phyloP scores from a whole-genome alignment of 2,329 filamentous ascomycete genomes.

The Aspergillus felis region DNA sequence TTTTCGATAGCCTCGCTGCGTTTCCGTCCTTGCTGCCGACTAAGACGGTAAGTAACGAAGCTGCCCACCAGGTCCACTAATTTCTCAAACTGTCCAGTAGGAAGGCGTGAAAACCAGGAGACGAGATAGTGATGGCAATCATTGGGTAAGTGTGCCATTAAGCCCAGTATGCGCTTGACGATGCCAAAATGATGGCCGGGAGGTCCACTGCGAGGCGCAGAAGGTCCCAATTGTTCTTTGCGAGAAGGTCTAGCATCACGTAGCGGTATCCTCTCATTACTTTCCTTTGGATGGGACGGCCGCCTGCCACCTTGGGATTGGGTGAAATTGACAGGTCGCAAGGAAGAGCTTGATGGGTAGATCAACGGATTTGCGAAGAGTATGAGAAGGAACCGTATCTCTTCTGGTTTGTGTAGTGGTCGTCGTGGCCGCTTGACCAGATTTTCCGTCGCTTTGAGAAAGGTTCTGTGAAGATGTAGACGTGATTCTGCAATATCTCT shows the following conservation, averaged over 20 bases:
- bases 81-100: slow-evolving; percentile 63
- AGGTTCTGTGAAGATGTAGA: slow-evolving; percentile 62
- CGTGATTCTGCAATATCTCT: slow-evolving; percentile 58
- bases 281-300: slow-evolving; percentile 26
- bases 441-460: slow-evolving; percentile 75
- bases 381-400: slow-evolving; percentile 74
- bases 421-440: slow-evolving; percentile 75
- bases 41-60: slow-evolving; percentile 77
- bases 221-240: slow-evolving; percentile 12
- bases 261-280: slow-evolving; percentile 12
- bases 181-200: slow-evolving; percentile 74
- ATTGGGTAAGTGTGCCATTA: slow-evolving; percentile 70
- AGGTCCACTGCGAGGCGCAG: slow-evolving; percentile 27
- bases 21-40: slow-evolving; percentile 66
- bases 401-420: slow-evolving; percentile 62
- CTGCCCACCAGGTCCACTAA: slow-evolving; percentile 72
- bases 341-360: slow-evolving; percentile 41
- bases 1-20: slow-evolving; percentile 58
- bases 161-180: slow-evolving; percentile 76
- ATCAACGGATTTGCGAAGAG: slow-evolving; percentile 75
- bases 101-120: slow-evolving; percentile 71
- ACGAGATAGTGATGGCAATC: slow-evolving; percentile 74
- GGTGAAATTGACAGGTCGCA: slow-evolving; percentile 11
- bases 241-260: slow-evolving; percentile 13
- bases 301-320: slow-evolving; percentile 21